A percentile compares a stretch with the other conserved stretches of the same genome.
Evolutionary conservation across 2,329 filamentous ascomycete species (phyloP).

Genomic region (Paracoccidioides brasiliensis): DNA sequence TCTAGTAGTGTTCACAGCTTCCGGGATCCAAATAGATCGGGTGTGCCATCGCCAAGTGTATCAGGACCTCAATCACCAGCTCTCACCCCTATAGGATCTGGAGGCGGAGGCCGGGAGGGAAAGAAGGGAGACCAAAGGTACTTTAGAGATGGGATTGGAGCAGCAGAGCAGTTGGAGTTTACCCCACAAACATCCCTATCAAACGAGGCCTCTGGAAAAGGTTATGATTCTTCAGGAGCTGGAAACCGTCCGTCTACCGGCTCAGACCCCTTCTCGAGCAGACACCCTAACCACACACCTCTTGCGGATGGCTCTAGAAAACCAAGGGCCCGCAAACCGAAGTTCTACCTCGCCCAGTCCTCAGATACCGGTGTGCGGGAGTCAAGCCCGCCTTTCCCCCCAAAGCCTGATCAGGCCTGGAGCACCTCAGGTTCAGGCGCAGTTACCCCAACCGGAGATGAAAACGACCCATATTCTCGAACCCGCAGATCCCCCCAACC

Average conservation of each 20-base stretch:
- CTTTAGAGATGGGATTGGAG: slow-evolving; percentile 22
- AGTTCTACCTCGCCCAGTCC: slow-evolving; percentile 45
- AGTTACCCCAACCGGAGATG: slow-evolving; percentile 65
- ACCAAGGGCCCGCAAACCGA: slow-evolving; percentile 35
- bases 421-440: slow-evolving; percentile 55
- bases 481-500: slow-evolving; percentile 60
- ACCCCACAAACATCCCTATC: slow-evolving; percentile 44
- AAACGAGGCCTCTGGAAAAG: slow-evolving; percentile 25
- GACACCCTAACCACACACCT: slow-evolving; percentile 28
- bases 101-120: slow-evolving; percentile 44
- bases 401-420: slow-evolving; percentile 33
- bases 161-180: slow-evolving; percentile 26
- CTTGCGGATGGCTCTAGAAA: slow-evolving; percentile 34
- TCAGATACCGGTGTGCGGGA: slow-evolving; percentile 45
- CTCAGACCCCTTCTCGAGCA: slow-evolving; percentile 27
- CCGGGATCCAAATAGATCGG: slow-evolving; percentile 46
- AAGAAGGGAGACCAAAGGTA: slow-evolving; percentile 21
- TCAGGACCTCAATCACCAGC: slow-evolving; percentile 75
- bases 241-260: slow-evolving; percentile 29
- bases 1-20: slow-evolving; percentile 46
- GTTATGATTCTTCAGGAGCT: slow-evolving; percentile 17
- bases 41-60: slow-evolving; percentile 50
- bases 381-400: slow-evolving; percentile 49
- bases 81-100: slow-evolving; percentile 71
- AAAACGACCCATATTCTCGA: slow-evolving; percentile 77